Conservation (phyloP, 208 protist species). For the Leptomonas pyrrhocoris region DNA sequence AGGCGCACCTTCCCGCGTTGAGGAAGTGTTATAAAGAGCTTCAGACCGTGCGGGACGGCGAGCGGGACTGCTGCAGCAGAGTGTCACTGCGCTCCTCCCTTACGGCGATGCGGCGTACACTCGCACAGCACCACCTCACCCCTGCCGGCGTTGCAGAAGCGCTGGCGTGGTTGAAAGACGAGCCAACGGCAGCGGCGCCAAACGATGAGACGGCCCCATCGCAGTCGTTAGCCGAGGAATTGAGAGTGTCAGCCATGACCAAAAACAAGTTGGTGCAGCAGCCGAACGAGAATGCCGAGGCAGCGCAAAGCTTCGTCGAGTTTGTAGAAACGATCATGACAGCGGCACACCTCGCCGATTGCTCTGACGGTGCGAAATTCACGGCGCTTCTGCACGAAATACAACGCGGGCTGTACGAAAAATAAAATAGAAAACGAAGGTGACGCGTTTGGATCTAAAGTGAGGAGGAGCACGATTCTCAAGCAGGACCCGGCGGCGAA, state of each 20-base stretch:
- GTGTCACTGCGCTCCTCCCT: slow-evolving; percentile 29
- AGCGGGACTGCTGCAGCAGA: background rate
- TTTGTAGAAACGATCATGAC: slow-evolving; percentile 76
- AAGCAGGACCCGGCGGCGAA: too few species aligned
- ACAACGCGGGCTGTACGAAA: slow-evolving; percentile 9
- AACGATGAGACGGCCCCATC: background rate
- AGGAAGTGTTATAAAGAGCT: slow-evolving; percentile 37
- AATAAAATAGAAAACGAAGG: background rate
- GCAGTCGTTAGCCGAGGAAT: slow-evolving; percentile 20
- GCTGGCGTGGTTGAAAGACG: slow-evolving; percentile 28
- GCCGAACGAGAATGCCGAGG: slow-evolving; percentile 34
- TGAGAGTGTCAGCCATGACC: slow-evolving; percentile 11
- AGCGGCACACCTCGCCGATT: slow-evolving; percentile 22
- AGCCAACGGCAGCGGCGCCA: background rate
- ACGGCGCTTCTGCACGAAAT: slow-evolving; percentile 17
- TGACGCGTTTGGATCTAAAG: too few species aligned
- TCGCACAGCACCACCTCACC: slow-evolving; percentile 2
- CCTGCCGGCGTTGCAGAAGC: slow-evolving; percentile 18
- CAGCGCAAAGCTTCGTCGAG: slow-evolving; percentile 70
- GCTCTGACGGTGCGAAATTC: slow-evolving; percentile 11
- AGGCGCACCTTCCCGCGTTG: slow-evolving; percentile 26
- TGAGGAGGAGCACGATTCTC: too few species aligned
- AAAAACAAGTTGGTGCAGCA: slow-evolving; percentile 17
- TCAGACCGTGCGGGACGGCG: slow-evolving; percentile 21
- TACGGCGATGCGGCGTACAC: slow-evolving; percentile 11